These are phyloP conservation scores for Salix purpurea DNA, from an alignment of 345 rosid species.

Conservation along the genomic window DNA sequence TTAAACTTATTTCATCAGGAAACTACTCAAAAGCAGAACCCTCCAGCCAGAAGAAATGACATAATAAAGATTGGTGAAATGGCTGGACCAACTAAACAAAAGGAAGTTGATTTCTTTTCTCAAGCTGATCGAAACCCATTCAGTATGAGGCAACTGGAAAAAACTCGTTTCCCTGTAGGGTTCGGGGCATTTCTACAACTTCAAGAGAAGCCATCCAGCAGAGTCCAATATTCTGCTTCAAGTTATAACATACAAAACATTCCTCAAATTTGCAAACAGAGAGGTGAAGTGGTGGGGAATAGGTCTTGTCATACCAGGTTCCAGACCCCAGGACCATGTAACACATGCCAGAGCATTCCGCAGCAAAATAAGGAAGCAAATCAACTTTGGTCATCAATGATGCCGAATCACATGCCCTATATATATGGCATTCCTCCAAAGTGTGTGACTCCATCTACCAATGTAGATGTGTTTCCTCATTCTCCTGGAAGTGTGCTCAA, in stretches of 20 bases:
- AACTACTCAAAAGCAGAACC: conserved; percentile 35
- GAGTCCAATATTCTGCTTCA: conserved; percentile 37
- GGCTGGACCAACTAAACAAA: conserved; percentile 30
- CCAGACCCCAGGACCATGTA: conserved; percentile 34
- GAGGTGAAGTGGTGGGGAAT: conserved; percentile 40
- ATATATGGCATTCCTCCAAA: conserved; percentile 33
- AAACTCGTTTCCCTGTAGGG: conserved; percentile 36
- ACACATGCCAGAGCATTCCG: conserved; percentile 43
- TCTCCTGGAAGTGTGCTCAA: conserved; percentile 28
- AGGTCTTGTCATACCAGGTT: conserved; percentile 32
- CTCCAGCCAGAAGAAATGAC: conserved; percentile 40
- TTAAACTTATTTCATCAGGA: conserved; percentile 39
- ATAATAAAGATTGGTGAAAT: conserved; percentile 26
- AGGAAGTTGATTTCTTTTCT: conserved; percentile 42
- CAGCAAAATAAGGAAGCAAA: conserved; percentile 45
- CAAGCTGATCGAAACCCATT: conserved; percentile 24
- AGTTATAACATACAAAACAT: conserved; percentile 32
- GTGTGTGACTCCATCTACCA: conserved; percentile 32
- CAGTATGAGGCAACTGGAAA: conserved; percentile 33
- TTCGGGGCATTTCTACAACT: conserved; percentile 33
- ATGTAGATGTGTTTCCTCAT: conserved; percentile 26
- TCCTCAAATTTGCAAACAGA: conserved; percentile 42
- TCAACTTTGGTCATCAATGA: conserved; percentile 44
- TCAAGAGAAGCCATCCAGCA: conserved; percentile 41
- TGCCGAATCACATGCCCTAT: conserved; percentile 44